phyloP scores from a whole-genome alignment of 2,329 filamentous ascomycete species.

The Pochonia chlamydosporia region DNA sequence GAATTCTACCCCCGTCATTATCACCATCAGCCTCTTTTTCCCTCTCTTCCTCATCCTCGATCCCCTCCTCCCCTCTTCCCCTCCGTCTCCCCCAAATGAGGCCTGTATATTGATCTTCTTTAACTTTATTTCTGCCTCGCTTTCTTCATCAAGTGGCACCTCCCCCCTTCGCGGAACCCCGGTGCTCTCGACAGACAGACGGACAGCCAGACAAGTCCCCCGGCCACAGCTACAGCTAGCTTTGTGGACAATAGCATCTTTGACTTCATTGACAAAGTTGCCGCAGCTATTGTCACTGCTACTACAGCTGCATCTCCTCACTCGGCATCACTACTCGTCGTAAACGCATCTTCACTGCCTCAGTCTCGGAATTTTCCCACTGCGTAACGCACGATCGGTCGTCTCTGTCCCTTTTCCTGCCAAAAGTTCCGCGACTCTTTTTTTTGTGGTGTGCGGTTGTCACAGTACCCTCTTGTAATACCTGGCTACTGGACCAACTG shows the following conservation, averaged over 20 bases:
- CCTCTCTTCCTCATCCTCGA: constrained; percentile 13
- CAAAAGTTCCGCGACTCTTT: background rate
- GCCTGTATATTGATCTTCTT: constrained; percentile 30
- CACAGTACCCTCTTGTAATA: constrained; percentile 28
- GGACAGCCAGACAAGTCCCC: too few species aligned
- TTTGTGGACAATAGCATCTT: constrained; percentile 1
- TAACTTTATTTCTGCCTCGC: constrained; percentile 23
- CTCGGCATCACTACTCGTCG: background rate
- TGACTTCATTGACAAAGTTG: background rate
- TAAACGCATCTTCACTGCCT: background rate
- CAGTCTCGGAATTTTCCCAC: background rate
- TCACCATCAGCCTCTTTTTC: constrained; percentile 18
- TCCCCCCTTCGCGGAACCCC: constrained; percentile 1
- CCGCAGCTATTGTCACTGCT: background rate
- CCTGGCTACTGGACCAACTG: constrained; percentile 21
- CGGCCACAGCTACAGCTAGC: background rate
- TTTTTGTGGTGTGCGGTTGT: constrained; percentile 8
- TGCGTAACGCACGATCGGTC: background rate
- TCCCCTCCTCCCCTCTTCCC: constrained; percentile 3
- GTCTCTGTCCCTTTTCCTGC: background rate
- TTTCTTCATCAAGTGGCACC: constrained; percentile 8
- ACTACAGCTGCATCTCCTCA: background rate
- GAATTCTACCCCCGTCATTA: constrained; percentile 10
- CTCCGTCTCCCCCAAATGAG: constrained; percentile 19
- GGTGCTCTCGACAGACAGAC: constrained; percentile 4